Evolutionary conservation across 1,284 basidiomycete genomes (phyloP), one percentile per base, ranked within the genome.

Genomic region (Ustilago shanxiensis): DNA sequence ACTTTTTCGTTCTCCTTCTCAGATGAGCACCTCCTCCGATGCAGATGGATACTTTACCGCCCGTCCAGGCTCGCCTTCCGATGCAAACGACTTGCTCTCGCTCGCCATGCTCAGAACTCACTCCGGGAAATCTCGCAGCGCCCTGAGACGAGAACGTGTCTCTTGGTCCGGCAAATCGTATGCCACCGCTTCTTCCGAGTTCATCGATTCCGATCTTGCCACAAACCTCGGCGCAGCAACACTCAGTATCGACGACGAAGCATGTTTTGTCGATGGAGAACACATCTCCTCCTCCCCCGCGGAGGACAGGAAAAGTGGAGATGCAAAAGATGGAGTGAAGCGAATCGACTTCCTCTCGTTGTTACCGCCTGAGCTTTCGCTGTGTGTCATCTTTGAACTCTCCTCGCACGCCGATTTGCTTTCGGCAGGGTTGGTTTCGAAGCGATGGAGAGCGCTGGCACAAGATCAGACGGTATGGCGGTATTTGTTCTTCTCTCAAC

Each of bases 301-400:
- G 1, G 37, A 53, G 2, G 20, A 7, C 13, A 7, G 35, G 14
- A 44, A 55, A 22, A 29, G 47, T 3, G 35, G 29, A 0, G 6
- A 16, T 3, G 45, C 11, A 18, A 33, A 49, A 16, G 9, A 50
- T 9, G 37, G 52, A 9, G 5, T 33, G 1, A 58, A 44, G n/a
- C 28, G 72, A 7, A 53, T 73, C n/a, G 80, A 80, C 52, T 77
- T 82, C 24, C 57, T 82, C 37, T 60, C 62, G 13, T 44, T 37
- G 0, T 59, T 79, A 9, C 80, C 80, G 5, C 57, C 72, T 4
- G 80, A 82, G 50, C 63, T 82, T 28, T 64, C 79, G 11, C 55
- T 79, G 24, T 71, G 60, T 51, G 79, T 80, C 52, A 44, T 80
- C 14, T 62, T 53, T 22, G 33, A 60, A 16, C 64, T 82, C 9